A percentile compares a stretch with the other conserved stretches of the same genome.
phyloP scores from a whole-genome alignment of 2,329 filamentous ascomycete species.

The Colletotrichum sidae region DNA sequence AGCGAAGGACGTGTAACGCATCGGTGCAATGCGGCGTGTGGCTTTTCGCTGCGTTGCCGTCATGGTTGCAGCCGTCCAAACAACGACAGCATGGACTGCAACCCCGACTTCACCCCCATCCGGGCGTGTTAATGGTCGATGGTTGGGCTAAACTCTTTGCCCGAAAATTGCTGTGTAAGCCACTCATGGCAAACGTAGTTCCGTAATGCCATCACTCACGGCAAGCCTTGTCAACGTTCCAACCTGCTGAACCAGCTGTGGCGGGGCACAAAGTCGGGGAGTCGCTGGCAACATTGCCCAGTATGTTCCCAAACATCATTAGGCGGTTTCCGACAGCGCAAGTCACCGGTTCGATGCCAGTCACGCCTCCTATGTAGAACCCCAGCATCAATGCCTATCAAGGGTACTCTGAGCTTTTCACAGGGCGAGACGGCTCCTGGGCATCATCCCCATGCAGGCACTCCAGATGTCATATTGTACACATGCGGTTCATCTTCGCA shows the following conservation, averaged over 20 bases:
- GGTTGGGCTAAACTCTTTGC: not conserved
- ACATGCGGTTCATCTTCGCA: slow-evolving; percentile 15
- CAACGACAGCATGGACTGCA: slow-evolving; percentile 2
- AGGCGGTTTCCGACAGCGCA: not conserved
- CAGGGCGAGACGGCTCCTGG: not conserved
- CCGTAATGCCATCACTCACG: slow-evolving; percentile 9
- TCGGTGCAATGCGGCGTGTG: not conserved
- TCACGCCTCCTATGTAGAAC: slow-evolving; percentile 13
- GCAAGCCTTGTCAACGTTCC: slow-evolving; percentile 18
- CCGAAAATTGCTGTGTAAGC: slow-evolving; percentile 2
- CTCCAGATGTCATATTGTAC: slow-evolving; percentile 18
- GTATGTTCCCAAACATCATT: slow-evolving; percentile 11
- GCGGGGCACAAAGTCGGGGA: not conserved
- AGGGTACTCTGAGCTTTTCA: slow-evolving; percentile 13
- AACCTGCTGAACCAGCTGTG: not conserved
- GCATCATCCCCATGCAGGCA: not conserved
- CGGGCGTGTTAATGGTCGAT: not conserved
- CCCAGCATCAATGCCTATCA: not conserved
- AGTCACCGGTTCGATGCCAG: not conserved
- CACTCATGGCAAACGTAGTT: not conserved
- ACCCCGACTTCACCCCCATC: slow-evolving; percentile 2
- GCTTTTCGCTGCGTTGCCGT: too few relatives aligned
- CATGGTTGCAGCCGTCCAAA: too few relatives aligned
- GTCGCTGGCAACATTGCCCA: slow-evolving; percentile 3
- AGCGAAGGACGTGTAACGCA: not conserved